Evolutionary conservation across 805 yeast species (phyloP), one percentile per base, ranked within the genome.

Genomic region (Sungouiella blattae): DNA sequence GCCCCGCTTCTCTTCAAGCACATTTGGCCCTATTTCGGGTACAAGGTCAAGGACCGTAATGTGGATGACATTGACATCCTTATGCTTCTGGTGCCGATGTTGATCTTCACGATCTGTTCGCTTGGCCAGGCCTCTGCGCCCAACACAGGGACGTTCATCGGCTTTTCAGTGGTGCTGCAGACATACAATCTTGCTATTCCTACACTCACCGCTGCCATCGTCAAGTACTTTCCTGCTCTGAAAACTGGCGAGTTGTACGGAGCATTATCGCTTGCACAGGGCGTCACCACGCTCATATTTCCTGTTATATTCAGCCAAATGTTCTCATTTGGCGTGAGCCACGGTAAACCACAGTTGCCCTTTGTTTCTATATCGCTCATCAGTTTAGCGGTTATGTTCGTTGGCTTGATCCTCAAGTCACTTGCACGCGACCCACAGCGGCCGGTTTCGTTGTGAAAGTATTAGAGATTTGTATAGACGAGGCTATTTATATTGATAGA

Each of bases 191-290:
- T 30, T 7, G 6, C 14, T 9, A 5, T 5, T 5, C 33, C 33
- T 3, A 11, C 28, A 5, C 5, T 30, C 14, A 11, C 13, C 17
- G 20, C 33, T 22, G 25, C 35, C 11, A 7, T 32, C 20, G 12
- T 18, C 13, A 32, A 32, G 22, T 18, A 16, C 25, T 18, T 20
- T 12, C 30, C 35, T 11, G 5, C 28, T 7, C 18, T 25, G 20
- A 17, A 18, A 6, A 13, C 20, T 5, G 35, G 35, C 18, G 30
- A 26, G 35, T 12, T 26, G 11, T 32, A 25, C 17, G 35, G 35
- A 5, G 35, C 28, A 11, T 7, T 32, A 12, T 11, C 30, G 14
- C 17, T 32, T 13, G 18, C 25, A 12, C 35, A 25, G 35, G 11
- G 23, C 16, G 16, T 16, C 9, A 11, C 12, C 17, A 11, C 30